Evolutionary conservation across 495 filamentous ascomycete species (phyloP).

Genomic region (Penicillium egyptiacum): DNA sequence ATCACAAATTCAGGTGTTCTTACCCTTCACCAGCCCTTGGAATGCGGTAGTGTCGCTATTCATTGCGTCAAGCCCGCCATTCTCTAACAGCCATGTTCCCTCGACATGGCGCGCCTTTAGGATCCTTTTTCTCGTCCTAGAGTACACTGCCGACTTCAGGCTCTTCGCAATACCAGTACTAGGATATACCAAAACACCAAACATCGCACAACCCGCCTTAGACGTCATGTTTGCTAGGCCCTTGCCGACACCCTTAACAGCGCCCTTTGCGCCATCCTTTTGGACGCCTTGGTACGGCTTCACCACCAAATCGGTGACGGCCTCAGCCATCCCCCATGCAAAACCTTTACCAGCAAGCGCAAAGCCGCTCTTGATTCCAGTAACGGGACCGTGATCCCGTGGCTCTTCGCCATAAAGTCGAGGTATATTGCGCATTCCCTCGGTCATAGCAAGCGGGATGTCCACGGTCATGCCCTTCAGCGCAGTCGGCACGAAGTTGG

Average conservation of each 20-base stretch:
- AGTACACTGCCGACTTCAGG: not conserved
- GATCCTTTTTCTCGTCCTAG: not conserved
- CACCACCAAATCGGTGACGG: too few relatives aligned
- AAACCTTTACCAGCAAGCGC: too few relatives aligned
- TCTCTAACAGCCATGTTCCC: not conserved
- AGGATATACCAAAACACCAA: not conserved
- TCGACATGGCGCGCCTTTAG: not conserved
- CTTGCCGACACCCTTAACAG: too few relatives aligned
- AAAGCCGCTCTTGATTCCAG: too few relatives aligned
- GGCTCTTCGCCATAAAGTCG: not conserved
- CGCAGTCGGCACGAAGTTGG: not conserved
- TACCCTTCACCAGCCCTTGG: not conserved
- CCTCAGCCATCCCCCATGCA: too few relatives aligned
- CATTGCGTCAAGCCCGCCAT: not conserved
- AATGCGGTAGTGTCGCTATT: not conserved
- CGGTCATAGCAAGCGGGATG: conserved; percentile 1
- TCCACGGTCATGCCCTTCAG: conserved; percentile 2
- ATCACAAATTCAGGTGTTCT: not conserved
- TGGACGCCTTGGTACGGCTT: too few relatives aligned
- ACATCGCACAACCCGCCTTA: conserved; percentile 1
- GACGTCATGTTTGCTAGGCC: not conserved
- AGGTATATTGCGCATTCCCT: conserved; percentile 3
- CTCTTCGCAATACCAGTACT: conserved; percentile 1
- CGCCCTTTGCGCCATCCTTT: too few relatives aligned
- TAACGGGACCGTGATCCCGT: too few relatives aligned